Evolutionary conservation across 495 filamentous ascomycete genomes (phyloP), one percentile per base, ranked within the genome.

Genomic region (Hypoxylon intermedium): DNA sequence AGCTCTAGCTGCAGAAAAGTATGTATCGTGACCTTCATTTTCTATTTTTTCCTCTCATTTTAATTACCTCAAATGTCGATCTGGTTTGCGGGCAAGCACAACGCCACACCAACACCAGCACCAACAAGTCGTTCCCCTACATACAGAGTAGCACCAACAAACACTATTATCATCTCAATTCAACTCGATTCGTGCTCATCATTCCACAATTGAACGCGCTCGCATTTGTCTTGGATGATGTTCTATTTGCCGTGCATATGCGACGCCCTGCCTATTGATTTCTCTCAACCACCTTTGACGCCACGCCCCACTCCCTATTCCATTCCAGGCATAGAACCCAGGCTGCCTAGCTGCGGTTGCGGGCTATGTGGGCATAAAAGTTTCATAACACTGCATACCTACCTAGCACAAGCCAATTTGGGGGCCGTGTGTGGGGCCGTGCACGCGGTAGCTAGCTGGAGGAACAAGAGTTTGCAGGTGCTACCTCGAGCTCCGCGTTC

Each of bases 401-500:
- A 7, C 7, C 43, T 21, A 21, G 33, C 45, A 62, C 46, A 12
- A 37, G 23, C 52, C 59, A 62, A 52, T 23, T 19, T 26, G 13
- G 30, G 33, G 51, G 52, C 16, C 38, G 51, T 4, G 23, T 48
- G 60, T 51, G 33, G 49, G 26, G 53, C 60, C 30, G 53, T 58
- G 53, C 49, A 40, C 33, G 28, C 28, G 6, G 43, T 20, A 53
- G 26, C 41, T 41, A 53, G 26, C 41, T 41, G 49, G 49, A 53
- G 21, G 60, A 45, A 38, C 26, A 37, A 57, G 50, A 34, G 44
- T 52, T 44, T 57, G 38, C 51, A 58, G 47, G 46, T 56, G 16
- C 53, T 63, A 63, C 60, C 52, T 62, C 59, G 49, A 49, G 13
- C 48, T 30, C n/a, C n/a, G 48, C 53, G 34, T 37, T 33, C 34